Conservation (phyloP, 257 asterid species). For the Solanum gandarillasii region DNA sequence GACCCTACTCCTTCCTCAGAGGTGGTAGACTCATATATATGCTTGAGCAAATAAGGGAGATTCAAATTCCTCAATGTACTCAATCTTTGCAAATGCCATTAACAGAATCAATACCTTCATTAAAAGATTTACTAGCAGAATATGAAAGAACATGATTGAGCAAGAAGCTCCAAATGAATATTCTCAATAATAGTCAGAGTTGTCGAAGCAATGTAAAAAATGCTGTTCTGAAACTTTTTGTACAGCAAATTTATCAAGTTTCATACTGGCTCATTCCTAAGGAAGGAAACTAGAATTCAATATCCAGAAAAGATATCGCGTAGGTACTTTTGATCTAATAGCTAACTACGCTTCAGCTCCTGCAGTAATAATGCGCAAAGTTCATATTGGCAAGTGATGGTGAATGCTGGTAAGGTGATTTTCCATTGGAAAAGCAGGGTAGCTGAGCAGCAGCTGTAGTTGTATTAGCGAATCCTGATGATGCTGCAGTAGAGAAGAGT, state of each 20-base stretch:
- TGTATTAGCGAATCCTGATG: constrained; percentile 95
- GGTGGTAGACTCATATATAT: not conserved
- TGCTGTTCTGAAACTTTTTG: not conserved
- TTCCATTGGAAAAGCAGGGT: constrained; percentile 14
- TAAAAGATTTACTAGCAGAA: not conserved
- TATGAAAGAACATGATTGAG: not conserved
- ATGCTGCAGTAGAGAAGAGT: constrained; percentile 89
- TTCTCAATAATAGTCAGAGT: not conserved
- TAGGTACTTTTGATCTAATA: not conserved
- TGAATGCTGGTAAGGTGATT: constrained; percentile 20
- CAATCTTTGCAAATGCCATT: not conserved
- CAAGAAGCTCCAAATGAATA: not conserved
- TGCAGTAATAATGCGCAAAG: constrained; percentile 25
- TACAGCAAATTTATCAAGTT: not conserved
- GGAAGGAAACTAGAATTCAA: not conserved
- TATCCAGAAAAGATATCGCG: not conserved
- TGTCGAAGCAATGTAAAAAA: not conserved
- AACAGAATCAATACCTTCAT: not conserved
- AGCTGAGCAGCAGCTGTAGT: constrained; percentile 33
- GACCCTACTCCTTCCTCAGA: too few relatives aligned
- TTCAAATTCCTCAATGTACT: not conserved
- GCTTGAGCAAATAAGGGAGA: not conserved
- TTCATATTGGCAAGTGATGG: constrained; percentile 27
- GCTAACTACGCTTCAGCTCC: constrained; percentile 22
- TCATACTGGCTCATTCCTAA: not conserved